Percentiles rank a stretch among this genome's conserved stretches.
These are phyloP conservation scores for Nitzschia palea DNA, from an alignment of 108 stramenopile species.

Conservation along the genomic window DNA sequence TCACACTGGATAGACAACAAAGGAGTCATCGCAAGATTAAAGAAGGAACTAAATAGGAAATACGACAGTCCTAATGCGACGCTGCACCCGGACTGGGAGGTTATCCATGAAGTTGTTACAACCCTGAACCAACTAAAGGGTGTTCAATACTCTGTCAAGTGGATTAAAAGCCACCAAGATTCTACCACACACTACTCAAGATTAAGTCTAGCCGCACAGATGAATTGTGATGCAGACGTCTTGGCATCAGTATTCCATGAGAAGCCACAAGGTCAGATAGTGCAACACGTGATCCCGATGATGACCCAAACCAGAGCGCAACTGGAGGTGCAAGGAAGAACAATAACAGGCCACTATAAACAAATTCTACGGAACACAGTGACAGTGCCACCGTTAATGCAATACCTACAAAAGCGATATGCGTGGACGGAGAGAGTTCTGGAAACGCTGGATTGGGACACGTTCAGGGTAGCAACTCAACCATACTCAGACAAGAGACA, in stretches of 20 bases:
- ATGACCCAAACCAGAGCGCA: not conserved
- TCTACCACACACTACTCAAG: not conserved
- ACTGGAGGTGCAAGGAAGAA: not conserved
- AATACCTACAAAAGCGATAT: too few relatives aligned
- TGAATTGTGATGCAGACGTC: not conserved
- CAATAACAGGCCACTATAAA: not conserved
- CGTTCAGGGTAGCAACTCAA: too few relatives aligned
- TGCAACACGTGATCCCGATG: too few relatives aligned
- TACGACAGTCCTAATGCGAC: not conserved
- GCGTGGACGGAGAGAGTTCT: too few relatives aligned
- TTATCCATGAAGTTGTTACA: not conserved
- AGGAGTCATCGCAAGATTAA: not conserved
- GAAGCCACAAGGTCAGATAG: too few relatives aligned
- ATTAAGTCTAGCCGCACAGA: not conserved
- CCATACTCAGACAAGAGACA: too few relatives aligned
- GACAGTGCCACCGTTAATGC: too few relatives aligned
- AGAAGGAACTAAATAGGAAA: not conserved
- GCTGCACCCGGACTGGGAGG: too few relatives aligned
- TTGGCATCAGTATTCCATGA: not conserved
- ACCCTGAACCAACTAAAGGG: not conserved
- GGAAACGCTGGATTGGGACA: too few relatives aligned
- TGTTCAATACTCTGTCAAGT: not conserved
- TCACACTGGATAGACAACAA: not conserved
- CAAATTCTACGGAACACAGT: not conserved
- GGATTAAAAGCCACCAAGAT: not conserved